Conservation (phyloP, 78 protist species). For the Parvularia atlantis region DNA sequence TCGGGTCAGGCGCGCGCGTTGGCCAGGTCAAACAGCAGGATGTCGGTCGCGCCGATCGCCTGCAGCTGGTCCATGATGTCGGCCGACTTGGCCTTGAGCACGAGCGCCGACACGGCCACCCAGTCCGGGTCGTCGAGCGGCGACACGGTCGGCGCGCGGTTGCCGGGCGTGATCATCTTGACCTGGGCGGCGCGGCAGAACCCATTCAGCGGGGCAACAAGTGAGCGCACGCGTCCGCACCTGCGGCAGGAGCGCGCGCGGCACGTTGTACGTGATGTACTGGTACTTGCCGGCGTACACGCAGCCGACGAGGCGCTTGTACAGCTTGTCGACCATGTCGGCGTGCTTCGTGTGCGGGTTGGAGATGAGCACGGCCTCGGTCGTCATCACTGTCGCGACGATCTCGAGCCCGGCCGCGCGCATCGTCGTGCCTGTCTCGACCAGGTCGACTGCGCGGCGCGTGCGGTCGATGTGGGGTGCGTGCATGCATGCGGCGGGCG, state of each 20-base stretch:
- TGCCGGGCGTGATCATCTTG: slow-evolving; percentile 37
- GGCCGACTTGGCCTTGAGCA: background rate
- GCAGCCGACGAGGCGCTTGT: slow-evolving; percentile 29
- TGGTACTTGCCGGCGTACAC: slow-evolving; percentile 11
- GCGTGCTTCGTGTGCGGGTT: slow-evolving; percentile 37
- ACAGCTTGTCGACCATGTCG: slow-evolving; percentile 10
- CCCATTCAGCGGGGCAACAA: background rate
- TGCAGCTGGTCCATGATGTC: slow-evolving; percentile 21
- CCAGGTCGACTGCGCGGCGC: slow-evolving; percentile 51
- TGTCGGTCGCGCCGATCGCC: slow-evolving; percentile 30
- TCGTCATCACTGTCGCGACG: slow-evolving; percentile 12
- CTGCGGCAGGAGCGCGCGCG: background rate
- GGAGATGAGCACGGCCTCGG: slow-evolving; percentile 41
- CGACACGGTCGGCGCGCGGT: slow-evolving; percentile 31
- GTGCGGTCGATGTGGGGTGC: slow-evolving; percentile 3
- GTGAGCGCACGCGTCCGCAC: background rate
- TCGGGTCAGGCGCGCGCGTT: too few relatives aligned
- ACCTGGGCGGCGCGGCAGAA: slow-evolving; percentile 1
- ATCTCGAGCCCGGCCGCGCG: slow-evolving; percentile 52
- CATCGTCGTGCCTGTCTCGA: slow-evolving; percentile 70
- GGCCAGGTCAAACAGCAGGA: slow-evolving; percentile 14
- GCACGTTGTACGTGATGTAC: slow-evolving; percentile 27
- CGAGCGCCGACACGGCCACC: slow-evolving; percentile 44
- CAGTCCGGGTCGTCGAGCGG: slow-evolving; percentile 20
- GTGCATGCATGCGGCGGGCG: background rate